Evolutionary conservation across 2,329 filamentous ascomycete species (phyloP), one percentile per base, ranked within the genome.

Genomic region (Rhynchosporium agropyri): DNA sequence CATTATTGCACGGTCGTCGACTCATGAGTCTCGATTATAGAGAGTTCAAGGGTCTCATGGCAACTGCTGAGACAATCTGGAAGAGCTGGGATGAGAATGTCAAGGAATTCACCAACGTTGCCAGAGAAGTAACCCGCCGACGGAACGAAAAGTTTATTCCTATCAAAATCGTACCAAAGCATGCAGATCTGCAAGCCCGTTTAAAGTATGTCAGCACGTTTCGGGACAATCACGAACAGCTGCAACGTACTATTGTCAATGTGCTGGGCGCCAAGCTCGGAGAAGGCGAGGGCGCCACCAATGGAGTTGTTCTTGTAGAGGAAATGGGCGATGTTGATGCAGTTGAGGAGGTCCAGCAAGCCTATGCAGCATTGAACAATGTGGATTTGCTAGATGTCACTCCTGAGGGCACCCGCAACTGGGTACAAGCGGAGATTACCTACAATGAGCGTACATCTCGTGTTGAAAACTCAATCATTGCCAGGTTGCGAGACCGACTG

Each of bases 391-490:
- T 99, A 46, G 94, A 99, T 76, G 92, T 97, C 4, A 91, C 93
- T 4, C 84, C 87, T 0, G 91, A 96, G 76, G 95, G 95, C 58
- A 98, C 95, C 40, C 87, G 92, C 66, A 84, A 89, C 65, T 99
- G 96, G 92, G 91, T 92, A 45, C 89, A 93, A 71, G 95, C 94
- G 15, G 95, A 99, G 78, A 91, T 94, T 69, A 89, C 91, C 45
- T 99, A 99, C 81, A 98, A 97, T 69, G 96, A 99, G 76, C 89
- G 96, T 45, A 99, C 96, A 9, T 94, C 95, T 20, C 87, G 95
- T 64, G 95, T 99, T 4, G 95, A 99, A 76, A 99, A 99, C 77
- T 97, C 95, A 3, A 99, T 99, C 76, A 99, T 99, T 75, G 92
- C 95, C 40, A 86, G 92, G 60, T 82, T 99, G 38, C 86, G 95